phyloP scores from a whole-genome alignment of 2,329 filamentous ascomycete species.

The Trichoderma cornu-damae region DNA sequence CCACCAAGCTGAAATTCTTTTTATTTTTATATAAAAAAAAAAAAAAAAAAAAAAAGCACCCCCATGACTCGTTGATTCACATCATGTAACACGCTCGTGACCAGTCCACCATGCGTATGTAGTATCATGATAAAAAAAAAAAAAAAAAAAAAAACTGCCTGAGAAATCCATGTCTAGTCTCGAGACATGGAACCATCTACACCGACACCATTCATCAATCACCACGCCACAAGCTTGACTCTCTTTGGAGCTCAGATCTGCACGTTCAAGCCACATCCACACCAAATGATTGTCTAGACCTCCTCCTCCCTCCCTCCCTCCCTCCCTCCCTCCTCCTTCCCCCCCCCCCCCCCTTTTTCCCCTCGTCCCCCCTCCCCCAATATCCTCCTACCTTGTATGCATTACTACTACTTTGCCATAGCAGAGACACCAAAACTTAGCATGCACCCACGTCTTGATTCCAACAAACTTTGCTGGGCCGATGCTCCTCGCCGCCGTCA shows the following conservation, averaged over 20 bases:
- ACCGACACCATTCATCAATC: background rate
- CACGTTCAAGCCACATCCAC: background rate
- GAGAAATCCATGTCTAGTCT: background rate
- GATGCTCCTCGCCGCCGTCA: constrained; percentile 3
- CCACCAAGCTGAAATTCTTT: too few species aligned
- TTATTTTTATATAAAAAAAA: background rate
- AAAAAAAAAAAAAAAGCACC: background rate
- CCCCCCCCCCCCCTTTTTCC: background rate
- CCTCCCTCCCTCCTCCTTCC: background rate
- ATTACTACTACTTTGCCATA: too few species aligned
- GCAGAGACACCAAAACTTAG: too few species aligned
- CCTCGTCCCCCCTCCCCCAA: background rate
- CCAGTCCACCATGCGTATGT: background rate
- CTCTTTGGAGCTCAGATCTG: background rate
- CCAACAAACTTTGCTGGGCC: constrained; percentile 2
- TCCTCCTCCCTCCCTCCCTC: background rate
- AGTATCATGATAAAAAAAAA: too few species aligned
- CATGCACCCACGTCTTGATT: constrained; percentile 5
- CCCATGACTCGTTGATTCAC: background rate
- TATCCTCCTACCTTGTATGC: background rate
- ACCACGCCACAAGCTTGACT: background rate
- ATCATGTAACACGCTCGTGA: constrained; percentile 7
- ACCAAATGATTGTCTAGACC: background rate
- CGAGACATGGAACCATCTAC: background rate
- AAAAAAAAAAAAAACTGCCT: background rate